Evolutionary conservation across 495 filamentous ascomycete genomes (phyloP), one percentile per base, ranked within the genome.

Genomic region (Viridothelium virens): DNA sequence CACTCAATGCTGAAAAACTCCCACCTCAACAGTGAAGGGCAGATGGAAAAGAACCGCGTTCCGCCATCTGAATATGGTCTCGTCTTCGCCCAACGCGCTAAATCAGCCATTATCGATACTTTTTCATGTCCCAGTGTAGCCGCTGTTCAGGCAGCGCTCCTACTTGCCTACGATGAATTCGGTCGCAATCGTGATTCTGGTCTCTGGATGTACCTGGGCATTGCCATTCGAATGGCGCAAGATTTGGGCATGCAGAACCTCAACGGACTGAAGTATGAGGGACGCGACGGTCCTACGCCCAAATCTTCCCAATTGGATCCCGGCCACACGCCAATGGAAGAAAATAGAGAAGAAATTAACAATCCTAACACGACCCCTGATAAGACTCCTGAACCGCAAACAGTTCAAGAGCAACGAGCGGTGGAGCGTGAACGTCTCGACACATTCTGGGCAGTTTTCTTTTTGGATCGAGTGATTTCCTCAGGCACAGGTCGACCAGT

Each of bases 191-290:
- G 89, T 67, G 91, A 93, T 71, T 93, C 90, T 74, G 89, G 90
- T 2, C 77, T 95, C 18, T 95, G 90, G 91, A 93, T 92, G 90
- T 92, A 92, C 69, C 77, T 93, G 16, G 91, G 91, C 0, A 86
- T 90, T 66, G 86, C 90, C 0, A 93, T 95, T 69, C 83, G 91
- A 36, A 91, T 95, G 89, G 89, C 89, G 0, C 84, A 92, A 64
- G 91, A 95, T 73, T 80, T 95, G 3, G 91, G 91, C 2, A 80
- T 95, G 70, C 89, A 91, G 67, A 92, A 90, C 61, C 75, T 86
- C 38, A 88, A 89, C 67, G 91, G 90, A 0, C 81, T 89, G 64
- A 87, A 85, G 71, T 86, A 88, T 68, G 85, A 86, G 67, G 88
- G 88, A 3, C 81, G 74, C 25, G 76, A 72, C 37, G 83, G 83